Conservation (phyloP, 352 stramenopile species). For the Globisporangium ultimum region DNA sequence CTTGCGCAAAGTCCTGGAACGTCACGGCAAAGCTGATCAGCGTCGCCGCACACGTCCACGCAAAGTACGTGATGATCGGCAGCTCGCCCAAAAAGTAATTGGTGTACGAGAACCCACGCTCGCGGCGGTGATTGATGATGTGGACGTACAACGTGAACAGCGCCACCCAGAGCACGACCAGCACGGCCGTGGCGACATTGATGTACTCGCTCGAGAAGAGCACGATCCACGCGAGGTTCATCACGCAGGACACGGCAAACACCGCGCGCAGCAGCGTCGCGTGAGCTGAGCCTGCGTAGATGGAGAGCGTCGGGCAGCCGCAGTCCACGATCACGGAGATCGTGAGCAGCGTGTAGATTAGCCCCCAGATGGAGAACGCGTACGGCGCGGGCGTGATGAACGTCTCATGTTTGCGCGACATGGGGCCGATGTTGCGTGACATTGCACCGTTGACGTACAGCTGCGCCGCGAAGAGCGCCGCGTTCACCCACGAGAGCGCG, state of each 20-base stretch:
- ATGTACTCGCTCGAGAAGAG: conserved; percentile 69
- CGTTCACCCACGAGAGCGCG: conserved; percentile 46
- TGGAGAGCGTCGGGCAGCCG: conserved; percentile 51
- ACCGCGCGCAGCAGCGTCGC: conserved; percentile 42
- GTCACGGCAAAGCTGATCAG: conserved; percentile 70
- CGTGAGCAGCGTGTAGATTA: conserved; percentile 77
- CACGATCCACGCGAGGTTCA: conserved; percentile 71
- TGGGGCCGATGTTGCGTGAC: conserved; percentile 44
- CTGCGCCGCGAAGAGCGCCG: conserved; percentile 60
- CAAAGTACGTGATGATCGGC: conserved; percentile 65
- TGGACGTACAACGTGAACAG: conserved; percentile 57
- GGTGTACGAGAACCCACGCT: conserved; percentile 37
- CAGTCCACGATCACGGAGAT: conserved; percentile 64
- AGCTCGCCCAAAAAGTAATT: conserved; percentile 61
- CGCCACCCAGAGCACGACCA: conserved; percentile 59
- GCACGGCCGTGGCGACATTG: conserved; percentile 45
- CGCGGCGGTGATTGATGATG: conserved; percentile 39
- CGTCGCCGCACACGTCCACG: conserved; percentile 65
- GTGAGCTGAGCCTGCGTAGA: conserved; percentile 51
- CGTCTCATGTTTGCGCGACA: conserved; percentile 62
- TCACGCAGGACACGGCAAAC: conserved; percentile 62
- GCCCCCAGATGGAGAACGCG: conserved; percentile 76
- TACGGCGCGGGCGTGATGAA: conserved; percentile 73
- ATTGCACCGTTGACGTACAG: conserved; percentile 56
- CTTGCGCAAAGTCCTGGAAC: conserved; percentile 39